phyloP scores from a whole-genome alignment of 2,329 filamentous ascomycete species.

The Hymenoscyphus occultus region DNA sequence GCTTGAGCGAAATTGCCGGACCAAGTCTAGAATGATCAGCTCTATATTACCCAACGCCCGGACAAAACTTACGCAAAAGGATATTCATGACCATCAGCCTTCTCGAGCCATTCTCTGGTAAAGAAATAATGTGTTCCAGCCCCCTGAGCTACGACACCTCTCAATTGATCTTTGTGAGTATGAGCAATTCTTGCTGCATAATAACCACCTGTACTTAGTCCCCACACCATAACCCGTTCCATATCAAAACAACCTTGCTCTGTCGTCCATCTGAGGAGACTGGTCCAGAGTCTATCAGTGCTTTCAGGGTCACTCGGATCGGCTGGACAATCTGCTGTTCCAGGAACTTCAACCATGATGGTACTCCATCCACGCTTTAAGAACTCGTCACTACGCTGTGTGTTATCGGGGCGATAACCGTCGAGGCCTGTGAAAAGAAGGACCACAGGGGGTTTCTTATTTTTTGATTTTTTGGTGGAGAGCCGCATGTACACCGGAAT shows the following conservation, averaged over 20 bases:
- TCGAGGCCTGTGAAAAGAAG: slow-evolving; percentile 61
- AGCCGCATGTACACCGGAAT: slow-evolving; percentile 66
- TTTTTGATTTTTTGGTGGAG: slow-evolving; percentile 42
- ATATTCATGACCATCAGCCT: slow-evolving; percentile 64
- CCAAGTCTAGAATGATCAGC: slow-evolving; percentile 41
- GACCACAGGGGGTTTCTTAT: slow-evolving; percentile 45
- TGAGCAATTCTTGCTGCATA: slow-evolving; percentile 66
- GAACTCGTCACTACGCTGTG: slow-evolving; percentile 59
- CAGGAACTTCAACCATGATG: slow-evolving; percentile 63
- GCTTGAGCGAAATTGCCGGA: slow-evolving; percentile 58
- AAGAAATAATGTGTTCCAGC: slow-evolving; percentile 63
- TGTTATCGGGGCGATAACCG: slow-evolving; percentile 63
- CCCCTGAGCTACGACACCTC: slow-evolving; percentile 59
- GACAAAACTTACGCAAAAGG: slow-evolving; percentile 49
- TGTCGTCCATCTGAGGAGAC: slow-evolving; percentile 59
- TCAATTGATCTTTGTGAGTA: slow-evolving; percentile 55
- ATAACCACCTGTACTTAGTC: slow-evolving; percentile 63
- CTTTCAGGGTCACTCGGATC: slow-evolving; percentile 57
- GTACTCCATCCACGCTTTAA: slow-evolving; percentile 59
- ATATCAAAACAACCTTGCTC: slow-evolving; percentile 52
- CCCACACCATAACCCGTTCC: slow-evolving; percentile 58
- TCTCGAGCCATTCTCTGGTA: slow-evolving; percentile 55
- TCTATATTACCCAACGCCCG: background rate
- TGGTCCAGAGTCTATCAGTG: slow-evolving; percentile 60
- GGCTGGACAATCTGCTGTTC: slow-evolving; percentile 65